Evolutionary conservation across 805 yeast species (phyloP).

Genomic region (Ascoidea rubescens): DNA sequence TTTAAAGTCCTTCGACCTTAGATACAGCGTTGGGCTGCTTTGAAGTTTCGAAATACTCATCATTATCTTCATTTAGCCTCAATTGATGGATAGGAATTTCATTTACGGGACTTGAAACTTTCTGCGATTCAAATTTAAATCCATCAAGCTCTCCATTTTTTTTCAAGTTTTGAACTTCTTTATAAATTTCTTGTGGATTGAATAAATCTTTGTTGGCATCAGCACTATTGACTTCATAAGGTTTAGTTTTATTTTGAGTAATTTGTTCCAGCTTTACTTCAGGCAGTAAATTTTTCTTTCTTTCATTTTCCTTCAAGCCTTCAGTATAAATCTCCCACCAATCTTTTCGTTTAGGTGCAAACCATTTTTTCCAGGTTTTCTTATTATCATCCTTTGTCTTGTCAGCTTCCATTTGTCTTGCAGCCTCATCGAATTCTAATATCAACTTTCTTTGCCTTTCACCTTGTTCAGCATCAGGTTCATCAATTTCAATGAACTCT

Average conservation of each 20-base stretch:
- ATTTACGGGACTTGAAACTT: not conserved
- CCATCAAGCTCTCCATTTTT: constrained; percentile 7
- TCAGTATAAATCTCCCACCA: constrained; percentile 38
- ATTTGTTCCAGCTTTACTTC: constrained; percentile 26
- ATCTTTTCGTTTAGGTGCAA: constrained; percentile 37
- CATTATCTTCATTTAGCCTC: not conserved
- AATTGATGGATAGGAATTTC: not conserved
- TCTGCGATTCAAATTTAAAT: not conserved
- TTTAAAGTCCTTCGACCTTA: too few relatives aligned
- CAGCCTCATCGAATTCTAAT: constrained; percentile 76
- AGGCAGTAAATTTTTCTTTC: constrained; percentile 18
- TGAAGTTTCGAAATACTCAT: not conserved
- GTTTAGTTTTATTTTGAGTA: constrained; percentile 24
- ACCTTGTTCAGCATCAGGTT: constrained; percentile 79
- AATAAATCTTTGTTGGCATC: constrained; percentile 14
- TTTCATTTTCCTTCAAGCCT: constrained; percentile 20
- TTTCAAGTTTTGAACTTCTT: constrained; percentile 17
- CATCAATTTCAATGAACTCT: constrained; percentile 91
- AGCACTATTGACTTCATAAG: constrained; percentile 23
- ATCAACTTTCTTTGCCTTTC: constrained; percentile 76
- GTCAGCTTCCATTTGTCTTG: constrained; percentile 41
- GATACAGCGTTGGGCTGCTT: too few relatives aligned
- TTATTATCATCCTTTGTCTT: constrained; percentile 19
- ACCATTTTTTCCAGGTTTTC: constrained; percentile 29
- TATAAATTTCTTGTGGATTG: constrained; percentile 16